These are phyloP conservation scores for Russula vinacea DNA, from an alignment of 768 basidiomycete genomes.

Conservation along the genomic window DNA sequence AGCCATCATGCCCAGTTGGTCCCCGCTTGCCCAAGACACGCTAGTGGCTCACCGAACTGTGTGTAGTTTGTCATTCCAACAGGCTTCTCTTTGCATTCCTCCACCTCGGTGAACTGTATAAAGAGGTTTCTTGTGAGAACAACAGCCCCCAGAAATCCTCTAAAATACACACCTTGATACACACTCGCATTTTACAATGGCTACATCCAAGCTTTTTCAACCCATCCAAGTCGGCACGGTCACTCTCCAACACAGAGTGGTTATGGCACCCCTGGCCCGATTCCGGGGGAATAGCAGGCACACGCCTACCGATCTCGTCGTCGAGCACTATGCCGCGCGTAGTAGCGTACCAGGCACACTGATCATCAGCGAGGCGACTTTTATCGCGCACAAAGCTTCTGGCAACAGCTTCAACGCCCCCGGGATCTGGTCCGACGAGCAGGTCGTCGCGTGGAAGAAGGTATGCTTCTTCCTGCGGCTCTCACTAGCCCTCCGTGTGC, in stretches of 20 bases:
- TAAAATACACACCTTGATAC: neutral
- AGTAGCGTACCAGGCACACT: slow-evolving; percentile 49
- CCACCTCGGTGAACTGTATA: slow-evolving; percentile 1
- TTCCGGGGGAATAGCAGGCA: slow-evolving; percentile 39
- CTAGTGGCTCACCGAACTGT: no score
- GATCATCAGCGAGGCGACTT: slow-evolving; percentile 56
- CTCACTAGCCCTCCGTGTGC: neutral
- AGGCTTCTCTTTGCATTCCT: neutral
- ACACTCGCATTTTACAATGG: neutral
- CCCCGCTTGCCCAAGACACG: no score
- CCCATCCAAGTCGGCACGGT: slow-evolving; percentile 46
- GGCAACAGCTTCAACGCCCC: slow-evolving; percentile 40
- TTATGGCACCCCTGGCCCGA: slow-evolving; percentile 55
- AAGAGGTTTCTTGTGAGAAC: neutral
- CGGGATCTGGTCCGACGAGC: slow-evolving; percentile 51
- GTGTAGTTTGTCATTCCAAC: neutral
- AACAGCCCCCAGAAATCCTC: neutral
- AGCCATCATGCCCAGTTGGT: no score
- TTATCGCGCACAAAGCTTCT: slow-evolving; percentile 51
- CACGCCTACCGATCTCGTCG: slow-evolving; percentile 39
- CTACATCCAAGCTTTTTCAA: slow-evolving; percentile 41
- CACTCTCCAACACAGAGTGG: slow-evolving; percentile 49
- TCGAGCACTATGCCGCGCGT: slow-evolving; percentile 50
- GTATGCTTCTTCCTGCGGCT: slow-evolving; percentile 32
- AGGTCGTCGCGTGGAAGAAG: slow-evolving; percentile 54